Base-by-base conservation (phyloP, 2,329 filamentous ascomycete species). In the Phoma sp. region DNA sequence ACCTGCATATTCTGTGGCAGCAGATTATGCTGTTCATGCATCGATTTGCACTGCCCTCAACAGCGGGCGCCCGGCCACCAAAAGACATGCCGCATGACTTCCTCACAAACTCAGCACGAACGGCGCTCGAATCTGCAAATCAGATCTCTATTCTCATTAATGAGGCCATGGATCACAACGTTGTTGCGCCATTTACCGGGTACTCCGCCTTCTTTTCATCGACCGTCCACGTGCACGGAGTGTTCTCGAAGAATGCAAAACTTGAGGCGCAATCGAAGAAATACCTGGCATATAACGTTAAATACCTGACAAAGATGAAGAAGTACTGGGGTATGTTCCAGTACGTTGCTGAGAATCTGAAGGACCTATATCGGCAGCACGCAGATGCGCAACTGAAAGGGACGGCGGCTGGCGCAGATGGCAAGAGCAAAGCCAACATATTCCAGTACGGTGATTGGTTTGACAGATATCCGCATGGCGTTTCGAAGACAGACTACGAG, bases 401-500 rank as follows among this genome's bases (percentile, higher is more conserved):
- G 8, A 80, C 80, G n/a, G 75, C 72, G 10, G 80, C 59, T 5
- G 51, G 52, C 14, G 63, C 62, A 7, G 65, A 70, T 9, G 70
- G 69, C 41, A 67, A 61, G 49, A 53, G 46, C 52, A 72, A 74
- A 45, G 77, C 81, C 11, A 74, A 83, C 7, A 89, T 97, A 65
- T 93, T 96, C 73, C 93, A 98, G 68, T 98, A 98, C 66, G 92
- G 93, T 46, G 95, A 98, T 75, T 98, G 95, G 95, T 98, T 98
- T 68, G 90, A 95, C 69, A 86, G 90, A 61, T 98, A 97, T 71
- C 95, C 95, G 0, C 90, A 96, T 65, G 95, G 95, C 2, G 90
- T 98, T 13, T 91, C 90, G 3, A 86, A 90, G 56, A 83, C 87
- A 1, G 91, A 96, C 67, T 95, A 91, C 74, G 87, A 91, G 66